Evolutionary conservation across 768 basidiomycete genomes (phyloP), one percentile per base, ranked within the genome.

Genomic region (Cantharellus anzutake): DNA sequence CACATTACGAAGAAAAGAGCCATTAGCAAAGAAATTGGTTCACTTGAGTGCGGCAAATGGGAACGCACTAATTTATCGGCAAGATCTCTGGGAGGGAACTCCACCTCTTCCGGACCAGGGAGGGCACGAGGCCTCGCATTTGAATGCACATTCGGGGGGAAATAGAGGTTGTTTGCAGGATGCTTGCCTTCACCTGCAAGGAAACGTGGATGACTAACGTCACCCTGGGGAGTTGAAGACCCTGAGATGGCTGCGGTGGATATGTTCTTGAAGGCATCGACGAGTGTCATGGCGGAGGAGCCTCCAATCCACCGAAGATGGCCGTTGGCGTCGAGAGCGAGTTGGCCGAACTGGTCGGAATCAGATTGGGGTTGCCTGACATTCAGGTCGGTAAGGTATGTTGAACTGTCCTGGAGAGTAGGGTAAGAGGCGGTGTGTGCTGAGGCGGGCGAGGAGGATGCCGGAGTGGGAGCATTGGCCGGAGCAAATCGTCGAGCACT

Each of bases 221-320:
- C 87, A 65, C 87, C 86, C 63, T 86, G 84, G 80, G 83, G 84
- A 42, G 85, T 85, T 4, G 86, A 89, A 60, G 84, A 78, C 84
- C 84, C 67, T 37, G 37, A 5, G 39, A 16, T n/a, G 56, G 56
- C 7, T 41, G 42, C 11, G 55, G 34, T 16, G 60, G 60, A 48
- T 14, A 65, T 80, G 62, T 60, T 64, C 39, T 79, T 80, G 74
- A 91, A 90, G 3, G 86, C 88, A 67, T 90, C 87, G 55, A 91
- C 88, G 65, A 91, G 77, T 3, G 88, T 86, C 88, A 91, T 89
- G 29, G 87, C 87, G 14, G 87, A 90, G 3, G 89, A 90, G 58
- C 87, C 85, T 48, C 88, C 88, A 65, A 91, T 90, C 88, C 88
- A 91, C 61, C 87, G 80, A 78, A 86, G 81, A 70, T 89, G 86